Evolutionary conservation across 768 basidiomycete species (phyloP).

Genomic region (Antrodiella citrinella): DNA sequence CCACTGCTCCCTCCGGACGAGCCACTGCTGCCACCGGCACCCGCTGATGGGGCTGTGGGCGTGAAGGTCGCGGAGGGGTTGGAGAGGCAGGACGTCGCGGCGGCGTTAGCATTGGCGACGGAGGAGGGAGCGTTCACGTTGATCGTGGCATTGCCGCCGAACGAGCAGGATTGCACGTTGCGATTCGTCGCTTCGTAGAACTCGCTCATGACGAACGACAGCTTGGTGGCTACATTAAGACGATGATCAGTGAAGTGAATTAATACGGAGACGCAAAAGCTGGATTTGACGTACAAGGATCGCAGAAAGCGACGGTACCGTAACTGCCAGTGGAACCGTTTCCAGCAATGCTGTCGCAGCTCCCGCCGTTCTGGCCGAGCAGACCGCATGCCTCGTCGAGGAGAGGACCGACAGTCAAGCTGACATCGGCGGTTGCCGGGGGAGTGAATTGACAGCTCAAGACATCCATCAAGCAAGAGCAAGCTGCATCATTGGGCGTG

Average conservation of each 20-base stretch:
- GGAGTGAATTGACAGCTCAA: slow-evolving; percentile 74
- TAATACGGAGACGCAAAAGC: background rate
- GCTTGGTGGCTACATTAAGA: slow-evolving; percentile 49
- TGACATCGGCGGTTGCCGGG: slow-evolving; percentile 46
- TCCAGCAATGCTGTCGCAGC: slow-evolving; percentile 62
- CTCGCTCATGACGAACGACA: slow-evolving; percentile 76
- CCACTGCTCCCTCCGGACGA: slow-evolving; percentile 4
- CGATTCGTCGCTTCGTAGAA: slow-evolving; percentile 62
- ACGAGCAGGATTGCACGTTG: slow-evolving; percentile 60
- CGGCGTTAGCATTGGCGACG: slow-evolving; percentile 41
- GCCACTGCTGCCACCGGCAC: slow-evolving; percentile 1
- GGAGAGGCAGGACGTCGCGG: slow-evolving; percentile 59
- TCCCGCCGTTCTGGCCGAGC: slow-evolving; percentile 51
- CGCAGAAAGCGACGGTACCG: slow-evolving; percentile 69
- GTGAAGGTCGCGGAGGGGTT: slow-evolving; percentile 56
- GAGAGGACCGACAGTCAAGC: slow-evolving; percentile 49
- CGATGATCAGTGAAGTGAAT: background rate
- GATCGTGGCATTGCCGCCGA: slow-evolving; percentile 78
- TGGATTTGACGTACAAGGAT: slow-evolving; percentile 50
- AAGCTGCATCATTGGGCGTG: slow-evolving; percentile 77
- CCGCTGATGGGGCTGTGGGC: slow-evolving; percentile 38
- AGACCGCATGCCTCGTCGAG: slow-evolving; percentile 62
- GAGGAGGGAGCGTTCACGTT: slow-evolving; percentile 46
- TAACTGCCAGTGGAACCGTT: slow-evolving; percentile 72
- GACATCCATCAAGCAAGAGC: slow-evolving; percentile 60